These are phyloP conservation scores for Medicago ruthenica DNA, from an alignment of 306 rosid species.

Conservation along the genomic window DNA sequence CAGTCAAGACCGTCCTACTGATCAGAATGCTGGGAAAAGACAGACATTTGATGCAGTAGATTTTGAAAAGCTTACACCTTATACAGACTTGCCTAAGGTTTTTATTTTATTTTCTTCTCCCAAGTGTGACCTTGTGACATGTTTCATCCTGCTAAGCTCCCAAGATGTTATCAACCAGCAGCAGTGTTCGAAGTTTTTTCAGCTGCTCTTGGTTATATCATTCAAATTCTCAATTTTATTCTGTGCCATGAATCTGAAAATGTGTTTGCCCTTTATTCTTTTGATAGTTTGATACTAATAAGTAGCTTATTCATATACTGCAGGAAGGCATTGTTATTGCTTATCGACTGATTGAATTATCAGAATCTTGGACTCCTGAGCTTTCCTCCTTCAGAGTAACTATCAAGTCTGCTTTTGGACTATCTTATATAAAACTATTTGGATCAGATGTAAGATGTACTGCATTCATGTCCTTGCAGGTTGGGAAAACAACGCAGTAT, in stretches of 20 bases:
- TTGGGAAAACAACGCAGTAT: constrained; percentile 69
- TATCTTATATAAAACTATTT: constrained; percentile 21
- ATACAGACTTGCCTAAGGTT: constrained; percentile 74
- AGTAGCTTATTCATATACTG: constrained; percentile 37
- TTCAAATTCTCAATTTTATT: constrained; percentile 34
- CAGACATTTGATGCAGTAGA: constrained; percentile 47
- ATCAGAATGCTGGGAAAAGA: constrained; percentile 49
- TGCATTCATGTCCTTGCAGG: constrained; percentile 56
- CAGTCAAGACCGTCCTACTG: constrained; percentile 44
- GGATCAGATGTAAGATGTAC: constrained; percentile 21
- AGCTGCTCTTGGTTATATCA: constrained; percentile 37
- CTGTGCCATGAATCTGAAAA: constrained; percentile 21
- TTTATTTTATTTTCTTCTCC: constrained; percentile 32
- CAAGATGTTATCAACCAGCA: constrained; percentile 6
- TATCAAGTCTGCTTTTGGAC: constrained; percentile 40
- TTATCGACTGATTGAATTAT: constrained; percentile 84
- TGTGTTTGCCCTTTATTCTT: not conserved
- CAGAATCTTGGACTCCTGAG: constrained; percentile 93
- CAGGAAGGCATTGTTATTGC: constrained; percentile 85
- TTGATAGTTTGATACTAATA: constrained; percentile 15
- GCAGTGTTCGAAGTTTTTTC: constrained; percentile 21
- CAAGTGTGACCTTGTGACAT: constrained; percentile 15
- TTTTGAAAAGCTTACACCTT: constrained; percentile 71
- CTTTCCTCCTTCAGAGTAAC: constrained; percentile 82
- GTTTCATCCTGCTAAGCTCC: constrained; percentile 31